These are phyloP conservation scores for Neonectria ditissima DNA, from an alignment of 2,329 filamentous ascomycete species.

Conservation along the genomic window DNA sequence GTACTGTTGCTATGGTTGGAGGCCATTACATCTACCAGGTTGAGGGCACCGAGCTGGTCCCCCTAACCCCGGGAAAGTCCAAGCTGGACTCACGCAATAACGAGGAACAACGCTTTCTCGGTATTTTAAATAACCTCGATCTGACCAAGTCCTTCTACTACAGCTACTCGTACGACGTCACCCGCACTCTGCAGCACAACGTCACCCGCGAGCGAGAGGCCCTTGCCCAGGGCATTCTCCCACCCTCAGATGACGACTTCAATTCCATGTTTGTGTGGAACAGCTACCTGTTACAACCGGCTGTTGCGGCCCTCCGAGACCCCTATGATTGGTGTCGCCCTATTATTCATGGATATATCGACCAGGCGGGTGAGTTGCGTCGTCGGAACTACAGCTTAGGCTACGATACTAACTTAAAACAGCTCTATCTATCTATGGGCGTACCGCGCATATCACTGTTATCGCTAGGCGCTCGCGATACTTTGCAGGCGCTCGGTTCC, in stretches of 20 bases:
- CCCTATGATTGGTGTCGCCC: constrained; percentile 96
- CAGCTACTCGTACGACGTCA: constrained; percentile 98
- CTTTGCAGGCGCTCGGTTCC: constrained; percentile 92
- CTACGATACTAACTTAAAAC: background rate
- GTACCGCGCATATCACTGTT: constrained; percentile 90
- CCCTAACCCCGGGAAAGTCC: constrained; percentile 81
- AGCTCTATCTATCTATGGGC: constrained; percentile 85
- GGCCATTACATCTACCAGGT: constrained; percentile 97
- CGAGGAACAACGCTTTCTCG: constrained; percentile 89
- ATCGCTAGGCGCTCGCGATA: constrained; percentile 92
- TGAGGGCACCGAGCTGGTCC: constrained; percentile 91
- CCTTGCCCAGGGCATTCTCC: constrained; percentile 72
- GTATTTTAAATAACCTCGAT: constrained; percentile 91
- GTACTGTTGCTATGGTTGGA: constrained; percentile 94
- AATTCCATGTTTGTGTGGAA: constrained; percentile 99
- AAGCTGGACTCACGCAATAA: constrained; percentile 83
- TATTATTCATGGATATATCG: constrained; percentile 95
- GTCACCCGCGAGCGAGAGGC: constrained; percentile 83
- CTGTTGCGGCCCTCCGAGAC: constrained; percentile 75
- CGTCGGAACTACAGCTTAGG: too few species aligned
- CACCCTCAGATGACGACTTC: constrained; percentile 72
- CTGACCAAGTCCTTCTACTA: constrained; percentile 95
- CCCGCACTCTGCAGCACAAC: constrained; percentile 90
- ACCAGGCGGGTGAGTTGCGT: constrained; percentile 73
- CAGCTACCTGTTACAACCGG: constrained; percentile 85